These are phyloP conservation scores for Solanum chiquidenum DNA, from an alignment of 257 asterid species.

Conservation along the genomic window DNA sequence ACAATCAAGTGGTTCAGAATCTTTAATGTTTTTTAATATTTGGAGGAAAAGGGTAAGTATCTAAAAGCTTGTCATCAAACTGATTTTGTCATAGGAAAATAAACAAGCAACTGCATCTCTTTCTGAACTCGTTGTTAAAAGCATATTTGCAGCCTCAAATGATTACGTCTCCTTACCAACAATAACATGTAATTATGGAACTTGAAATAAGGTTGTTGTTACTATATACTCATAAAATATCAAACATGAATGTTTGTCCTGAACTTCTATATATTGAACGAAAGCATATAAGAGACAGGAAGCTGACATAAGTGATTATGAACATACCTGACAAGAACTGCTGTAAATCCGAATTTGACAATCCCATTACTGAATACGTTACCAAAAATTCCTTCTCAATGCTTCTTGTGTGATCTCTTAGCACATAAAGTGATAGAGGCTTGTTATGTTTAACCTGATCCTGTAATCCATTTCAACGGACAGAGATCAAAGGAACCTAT, in stretches of 20 bases:
- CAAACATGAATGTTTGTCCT: background rate
- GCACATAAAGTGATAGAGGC: slow-evolving; percentile 11
- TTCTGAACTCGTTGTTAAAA: background rate
- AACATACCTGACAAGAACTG: background rate
- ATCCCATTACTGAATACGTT: background rate
- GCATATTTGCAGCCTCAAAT: background rate
- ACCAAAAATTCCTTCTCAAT: slow-evolving; percentile 9
- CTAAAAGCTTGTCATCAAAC: background rate
- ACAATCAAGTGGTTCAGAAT: background rate
- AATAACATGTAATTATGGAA: background rate
- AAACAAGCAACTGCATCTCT: background rate
- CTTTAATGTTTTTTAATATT: background rate
- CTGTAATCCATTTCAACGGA: slow-evolving; percentile 6
- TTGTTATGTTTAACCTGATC: slow-evolving; percentile 23
- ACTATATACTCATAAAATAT: background rate
- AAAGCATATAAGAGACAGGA: background rate
- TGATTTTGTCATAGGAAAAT: background rate
- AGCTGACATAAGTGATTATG: background rate
- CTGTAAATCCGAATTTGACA: slow-evolving; percentile 7
- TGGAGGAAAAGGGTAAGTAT: background rate
- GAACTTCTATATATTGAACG: background rate
- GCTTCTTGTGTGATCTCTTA: slow-evolving; percentile 9
- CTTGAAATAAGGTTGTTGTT: background rate
- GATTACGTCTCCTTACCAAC: background rate
- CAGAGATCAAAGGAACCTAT: background rate